Conservation (phyloP, 495 filamentous ascomycete genomes). For the Clohesyomyces aquaticus region DNA sequence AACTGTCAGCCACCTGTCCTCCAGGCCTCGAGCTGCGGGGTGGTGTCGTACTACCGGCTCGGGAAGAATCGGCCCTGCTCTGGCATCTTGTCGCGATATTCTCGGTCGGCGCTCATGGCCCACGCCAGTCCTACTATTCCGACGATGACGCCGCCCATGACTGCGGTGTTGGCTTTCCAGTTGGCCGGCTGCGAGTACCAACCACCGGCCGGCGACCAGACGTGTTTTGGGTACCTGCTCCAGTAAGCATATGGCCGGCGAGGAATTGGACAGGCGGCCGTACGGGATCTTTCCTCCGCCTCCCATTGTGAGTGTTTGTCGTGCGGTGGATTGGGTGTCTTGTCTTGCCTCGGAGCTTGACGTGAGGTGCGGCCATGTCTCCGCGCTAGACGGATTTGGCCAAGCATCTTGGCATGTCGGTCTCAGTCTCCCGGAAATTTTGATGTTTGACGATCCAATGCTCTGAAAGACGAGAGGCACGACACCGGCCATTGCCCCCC, state of each 20-base stretch:
- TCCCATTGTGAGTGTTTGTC: constrained; percentile 51
- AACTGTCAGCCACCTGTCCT: constrained; percentile 14
- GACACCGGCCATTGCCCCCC: constrained; percentile 22
- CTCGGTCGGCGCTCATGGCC: constrained; percentile 81
- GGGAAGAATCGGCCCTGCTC: constrained; percentile 88
- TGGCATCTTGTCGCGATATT: constrained; percentile 81
- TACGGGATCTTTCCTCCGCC: constrained; percentile 90
- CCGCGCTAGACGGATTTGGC: constrained; percentile 4
- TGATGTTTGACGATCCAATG: constrained; percentile 30
- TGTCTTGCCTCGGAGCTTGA: constrained; percentile 2
- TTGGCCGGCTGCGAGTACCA: constrained; percentile 95
- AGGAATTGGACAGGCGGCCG: constrained; percentile 49
- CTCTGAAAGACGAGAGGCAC: constrained; percentile 35
- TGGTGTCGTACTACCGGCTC: constrained; percentile 79
- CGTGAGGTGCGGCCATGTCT: constrained; percentile 9
- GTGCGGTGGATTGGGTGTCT: neutral
- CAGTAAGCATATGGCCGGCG: constrained; percentile 19
- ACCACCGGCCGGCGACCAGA: constrained; percentile 97
- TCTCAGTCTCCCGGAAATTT: constrained; percentile 32
- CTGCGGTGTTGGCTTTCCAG: constrained; percentile 93
- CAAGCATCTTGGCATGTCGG: constrained; percentile 1
- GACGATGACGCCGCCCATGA: constrained; percentile 71
- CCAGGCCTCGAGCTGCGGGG: neutral
- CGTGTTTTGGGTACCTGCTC: constrained; percentile 93
- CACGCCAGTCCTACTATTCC: constrained; percentile 74